Conservation (phyloP, 2,329 filamentous ascomycete species). For the Penicillium sclerotiorum region DNA sequence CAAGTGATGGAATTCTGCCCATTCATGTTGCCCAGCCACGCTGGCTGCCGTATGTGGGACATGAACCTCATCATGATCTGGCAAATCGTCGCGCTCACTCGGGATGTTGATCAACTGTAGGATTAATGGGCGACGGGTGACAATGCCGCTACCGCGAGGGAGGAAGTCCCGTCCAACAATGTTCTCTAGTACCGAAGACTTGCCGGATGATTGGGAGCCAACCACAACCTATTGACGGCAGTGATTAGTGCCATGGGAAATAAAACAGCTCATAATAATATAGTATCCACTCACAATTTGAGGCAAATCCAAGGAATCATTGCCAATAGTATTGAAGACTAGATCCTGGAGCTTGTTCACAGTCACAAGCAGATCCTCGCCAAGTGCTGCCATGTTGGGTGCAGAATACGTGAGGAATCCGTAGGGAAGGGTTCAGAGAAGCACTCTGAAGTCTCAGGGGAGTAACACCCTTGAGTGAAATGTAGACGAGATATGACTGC, state of each 20-base stretch:
- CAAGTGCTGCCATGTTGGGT: slow-evolving; percentile 81
- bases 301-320: slow-evolving; percentile 93
- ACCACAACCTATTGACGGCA: slow-evolving; percentile 87
- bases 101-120: slow-evolving; percentile 98
- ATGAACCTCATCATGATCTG: slow-evolving; percentile 65
- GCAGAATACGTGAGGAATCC: background rate
- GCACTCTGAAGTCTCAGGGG: slow-evolving; percentile 1
- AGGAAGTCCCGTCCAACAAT: slow-evolving; percentile 98
- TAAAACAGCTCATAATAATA: slow-evolving; percentile 3
- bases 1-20: slow-evolving; percentile 97
- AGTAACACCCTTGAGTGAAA: background rate
- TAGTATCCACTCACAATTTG: slow-evolving; percentile 76
- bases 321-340: slow-evolving; percentile 99
- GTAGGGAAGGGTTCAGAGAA: background rate
- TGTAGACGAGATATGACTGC: slow-evolving; percentile 14
- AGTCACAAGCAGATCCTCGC: slow-evolving; percentile 90
- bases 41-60: slow-evolving; percentile 77
- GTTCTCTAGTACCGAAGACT: slow-evolving; percentile 98
- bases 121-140: slow-evolving; percentile 90
- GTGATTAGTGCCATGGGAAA: slow-evolving; percentile 6
- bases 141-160: slow-evolving; percentile 93
- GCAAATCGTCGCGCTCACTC: slow-evolving; percentile 68
- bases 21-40: slow-evolving; percentile 68
- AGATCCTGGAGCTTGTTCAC: slow-evolving; percentile 99
- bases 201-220: slow-evolving; percentile 96